Base-by-base conservation (phyloP, 2,329 filamentous ascomycete species). In the Grosmannia serpens region DNA sequence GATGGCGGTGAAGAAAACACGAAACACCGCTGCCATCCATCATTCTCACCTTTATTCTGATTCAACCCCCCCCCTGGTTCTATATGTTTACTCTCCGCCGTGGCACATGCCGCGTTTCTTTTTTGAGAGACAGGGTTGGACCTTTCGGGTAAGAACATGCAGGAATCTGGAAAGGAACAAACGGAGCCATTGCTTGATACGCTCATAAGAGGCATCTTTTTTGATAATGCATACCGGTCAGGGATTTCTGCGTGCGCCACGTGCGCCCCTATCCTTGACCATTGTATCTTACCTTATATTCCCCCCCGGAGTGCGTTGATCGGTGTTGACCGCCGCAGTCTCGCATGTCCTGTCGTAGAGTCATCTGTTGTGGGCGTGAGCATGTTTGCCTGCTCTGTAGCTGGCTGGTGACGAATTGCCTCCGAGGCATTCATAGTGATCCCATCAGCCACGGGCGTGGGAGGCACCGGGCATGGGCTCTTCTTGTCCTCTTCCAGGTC, bases 1-100 rank as follows among this genome's bases (percentile, higher is more conserved):
- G 55, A 46, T 57, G 55, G 55, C 46, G 55, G 55, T 51, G 55
- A 57, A n/a, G 44, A 35, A 51, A 35, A 50, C 26, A 29, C 24
- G 26, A 38, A 53, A 51, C 24, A 13, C 27, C 29, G 50, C n/a
- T 22, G 22, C 24, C 31, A 33, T n/a, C 27, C 17, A 17, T 38
- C 15, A 38, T 3, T 17, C 15, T 52, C 29, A n/a, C 29, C 29
- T 52, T n/a, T 51, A 38, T 22, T 52, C 50, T 9, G 26, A 51
- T 13, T 51, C 26, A 26, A 31, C 27, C 24, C 26, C 26, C 15
- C 8, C 15, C 47, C 26, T 27, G 17, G 26, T 26, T 51, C 11
- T 46, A 17, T 24, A 9, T n/a, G 13, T 38, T 17, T 38, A 17
- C 35, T 17, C 5, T 38, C 17, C 15, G 35, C 50, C 50, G 17